Conservation (phyloP, 495 filamentous ascomycete genomes). For the Xylaria sp. region DNA sequence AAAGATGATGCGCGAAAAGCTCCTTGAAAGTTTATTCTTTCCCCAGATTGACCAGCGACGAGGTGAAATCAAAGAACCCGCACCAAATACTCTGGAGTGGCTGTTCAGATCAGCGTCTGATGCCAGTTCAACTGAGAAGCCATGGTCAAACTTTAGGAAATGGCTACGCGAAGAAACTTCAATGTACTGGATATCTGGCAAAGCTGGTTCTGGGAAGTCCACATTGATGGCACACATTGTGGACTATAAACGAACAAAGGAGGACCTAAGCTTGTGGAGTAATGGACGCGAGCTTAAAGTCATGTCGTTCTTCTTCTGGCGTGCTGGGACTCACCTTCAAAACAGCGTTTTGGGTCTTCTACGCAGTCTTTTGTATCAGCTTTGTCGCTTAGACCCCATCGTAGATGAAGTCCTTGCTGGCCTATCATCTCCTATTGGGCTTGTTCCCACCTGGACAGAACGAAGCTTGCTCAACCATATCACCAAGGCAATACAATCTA, state of each 20-base stretch:
- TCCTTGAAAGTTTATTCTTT: constrained; percentile 7
- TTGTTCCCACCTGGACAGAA: neutral
- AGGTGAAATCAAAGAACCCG: constrained; percentile 5
- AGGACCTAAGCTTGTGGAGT: constrained; percentile 33
- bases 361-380: constrained; percentile 15
- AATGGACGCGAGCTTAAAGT: constrained; percentile 28
- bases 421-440: neutral
- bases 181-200: constrained; percentile 26
- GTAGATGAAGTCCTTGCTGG: neutral
- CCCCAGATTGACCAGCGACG: constrained; percentile 7
- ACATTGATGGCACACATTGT: constrained; percentile 25
- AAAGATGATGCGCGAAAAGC: neutral
- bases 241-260: constrained; percentile 9
- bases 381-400: neutral
- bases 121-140: too few species aligned
- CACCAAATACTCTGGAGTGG: constrained; percentile 2
- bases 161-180: constrained; percentile 21
- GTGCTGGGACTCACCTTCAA: constrained; percentile 42
- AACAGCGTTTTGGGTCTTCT: constrained; percentile 31
- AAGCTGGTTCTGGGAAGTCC: constrained; percentile 29
- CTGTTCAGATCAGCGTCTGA: neutral
- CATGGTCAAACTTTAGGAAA: constrained; percentile 8
- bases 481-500: neutral
- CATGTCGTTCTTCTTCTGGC: constrained; percentile 52
- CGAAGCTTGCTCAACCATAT: neutral